Evolutionary conservation across 345 rosid genomes (phyloP).

Genomic region (Linum trigynum): DNA sequence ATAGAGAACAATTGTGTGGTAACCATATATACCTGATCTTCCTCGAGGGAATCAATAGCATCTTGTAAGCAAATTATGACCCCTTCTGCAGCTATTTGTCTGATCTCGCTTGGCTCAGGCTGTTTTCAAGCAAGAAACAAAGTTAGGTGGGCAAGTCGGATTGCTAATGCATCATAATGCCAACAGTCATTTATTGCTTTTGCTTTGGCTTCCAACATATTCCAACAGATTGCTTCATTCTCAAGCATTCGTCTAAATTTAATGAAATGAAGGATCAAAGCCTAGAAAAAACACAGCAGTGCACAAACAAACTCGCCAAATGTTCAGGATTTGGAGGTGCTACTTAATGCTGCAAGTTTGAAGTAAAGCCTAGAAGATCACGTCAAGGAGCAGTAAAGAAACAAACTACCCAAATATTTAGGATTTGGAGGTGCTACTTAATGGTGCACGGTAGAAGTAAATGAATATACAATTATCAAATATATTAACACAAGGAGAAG

Average conservation of each 20-base stretch:
- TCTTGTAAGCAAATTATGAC: constrained; percentile 85
- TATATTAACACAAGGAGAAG: neutral
- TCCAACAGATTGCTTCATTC: neutral
- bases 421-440: too few relatives aligned
- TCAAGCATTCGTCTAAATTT: neutral
- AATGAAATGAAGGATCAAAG: neutral
- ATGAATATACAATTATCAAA: too few relatives aligned
- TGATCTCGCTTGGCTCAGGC: constrained; percentile 74
- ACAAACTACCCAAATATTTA: too few relatives aligned
- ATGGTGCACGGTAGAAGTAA: too few relatives aligned
- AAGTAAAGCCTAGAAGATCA: too few relatives aligned
- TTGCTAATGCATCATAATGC: neutral
- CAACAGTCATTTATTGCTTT: neutral
- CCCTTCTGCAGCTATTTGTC: constrained; percentile 76
- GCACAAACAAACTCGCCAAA: neutral
- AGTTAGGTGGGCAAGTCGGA: constrained; percentile 7
- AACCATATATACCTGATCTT: constrained; percentile 50
- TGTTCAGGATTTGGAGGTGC: neutral
- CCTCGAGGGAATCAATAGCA: constrained; percentile 68
- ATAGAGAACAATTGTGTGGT: neutral
- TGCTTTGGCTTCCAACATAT: neutral
- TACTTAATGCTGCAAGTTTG: too few relatives aligned
- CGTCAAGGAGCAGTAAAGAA: too few relatives aligned
- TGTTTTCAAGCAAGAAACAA: constrained; percentile 27
- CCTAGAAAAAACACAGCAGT: neutral